These are phyloP conservation scores for Ilex aquifolium DNA, from an alignment of 257 asterid genomes.

Conservation along the genomic window DNA sequence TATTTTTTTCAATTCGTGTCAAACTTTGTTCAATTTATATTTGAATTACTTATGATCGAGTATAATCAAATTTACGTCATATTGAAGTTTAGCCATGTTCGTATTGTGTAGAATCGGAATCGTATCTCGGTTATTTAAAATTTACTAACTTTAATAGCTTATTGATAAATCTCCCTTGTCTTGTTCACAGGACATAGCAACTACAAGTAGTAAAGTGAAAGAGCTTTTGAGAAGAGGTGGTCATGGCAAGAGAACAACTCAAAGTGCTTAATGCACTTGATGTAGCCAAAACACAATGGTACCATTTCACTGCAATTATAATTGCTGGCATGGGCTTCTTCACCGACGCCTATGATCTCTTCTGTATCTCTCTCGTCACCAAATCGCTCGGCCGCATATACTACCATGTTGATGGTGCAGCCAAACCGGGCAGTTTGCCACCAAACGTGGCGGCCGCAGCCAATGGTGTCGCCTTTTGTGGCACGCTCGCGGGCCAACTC, in stretches of 20 bases:
- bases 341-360: slow-evolving; percentile 1
- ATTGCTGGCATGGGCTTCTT: slow-evolving; percentile 3
- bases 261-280: slow-evolving; percentile 4
- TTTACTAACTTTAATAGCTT: no score
- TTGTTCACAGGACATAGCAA: neutral
- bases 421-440: neutral
- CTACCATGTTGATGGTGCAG: neutral
- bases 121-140: no score
- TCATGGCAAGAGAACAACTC: neutral
- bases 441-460: neutral
- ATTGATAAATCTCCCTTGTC: no score
- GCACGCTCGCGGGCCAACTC: slow-evolving; percentile 1
- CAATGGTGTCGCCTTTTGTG: neutral
- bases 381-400: slow-evolving; percentile 1
- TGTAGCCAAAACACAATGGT: neutral
- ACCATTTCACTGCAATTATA: neutral
- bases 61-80: no score
- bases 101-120: no score
- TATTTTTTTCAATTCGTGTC: no score
- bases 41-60: no score
- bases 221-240: neutral
- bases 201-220: neutral
- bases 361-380: slow-evolving; percentile 3
- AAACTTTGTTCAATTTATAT: no score
- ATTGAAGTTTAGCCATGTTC: no score